Evolutionary conservation across 257 asterid species (phyloP).

Genomic region (Apocynum venetum): DNA sequence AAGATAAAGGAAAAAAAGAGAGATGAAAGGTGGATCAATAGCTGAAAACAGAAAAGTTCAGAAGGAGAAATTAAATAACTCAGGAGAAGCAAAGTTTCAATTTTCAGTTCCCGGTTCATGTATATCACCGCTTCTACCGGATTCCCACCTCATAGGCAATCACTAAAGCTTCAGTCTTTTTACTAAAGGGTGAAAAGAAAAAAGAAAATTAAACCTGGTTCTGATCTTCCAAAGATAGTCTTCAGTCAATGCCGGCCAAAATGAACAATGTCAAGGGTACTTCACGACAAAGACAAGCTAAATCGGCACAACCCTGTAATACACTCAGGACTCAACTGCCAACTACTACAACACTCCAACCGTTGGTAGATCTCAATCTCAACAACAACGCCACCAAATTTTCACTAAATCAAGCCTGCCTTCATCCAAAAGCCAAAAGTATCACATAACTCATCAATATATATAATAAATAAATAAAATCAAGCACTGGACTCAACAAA

Average conservation of each 20-base stretch:
- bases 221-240: neutral
- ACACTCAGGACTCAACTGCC: constrained; percentile 2
- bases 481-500: neutral
- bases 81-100: neutral
- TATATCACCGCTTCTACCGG: neutral
- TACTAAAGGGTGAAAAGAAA: neutral
- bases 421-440: constrained; percentile 6
- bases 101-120: too few relatives aligned
- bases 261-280: constrained; percentile 3
- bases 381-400: constrained; percentile 15
- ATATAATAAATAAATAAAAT: neutral
- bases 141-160: neutral
- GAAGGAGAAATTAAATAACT: neutral
- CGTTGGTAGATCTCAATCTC: constrained; percentile 35
- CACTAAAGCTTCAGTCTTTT: neutral
- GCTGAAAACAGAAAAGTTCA: neutral
- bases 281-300: constrained; percentile 1
- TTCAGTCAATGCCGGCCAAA: neutral
- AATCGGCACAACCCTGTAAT: constrained; percentile 2
- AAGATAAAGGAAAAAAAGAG: too few relatives aligned
- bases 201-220: neutral
- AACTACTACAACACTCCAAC: constrained; percentile 10
- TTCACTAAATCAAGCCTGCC: neutral
- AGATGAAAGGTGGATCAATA: neutral
- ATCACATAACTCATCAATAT: neutral